Base-by-base conservation (phyloP, 345 rosid genomes). In the Pistacia integerrima region DNA sequence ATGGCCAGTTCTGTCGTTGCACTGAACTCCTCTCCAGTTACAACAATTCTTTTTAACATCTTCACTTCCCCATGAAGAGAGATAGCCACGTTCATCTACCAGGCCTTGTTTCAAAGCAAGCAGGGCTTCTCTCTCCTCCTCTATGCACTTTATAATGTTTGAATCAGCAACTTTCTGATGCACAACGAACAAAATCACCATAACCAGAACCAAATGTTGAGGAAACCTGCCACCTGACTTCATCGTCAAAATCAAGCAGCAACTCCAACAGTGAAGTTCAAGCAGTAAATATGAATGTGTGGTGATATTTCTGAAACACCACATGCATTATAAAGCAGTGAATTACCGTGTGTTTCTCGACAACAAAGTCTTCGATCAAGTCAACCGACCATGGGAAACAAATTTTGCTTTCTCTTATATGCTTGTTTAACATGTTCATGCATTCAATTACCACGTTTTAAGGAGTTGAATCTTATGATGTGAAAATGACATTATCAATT, bases 21-120 rank as follows among this genome's bases (percentile, higher is more conserved):
- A 80, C 5, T 3, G 49, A 25, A 80, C 68, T 11, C 83, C 78
- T 30, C 12, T 67, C 80, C 83, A 80, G 28, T 63, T 72, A 68
- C 80, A 72, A 13, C 80, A 76, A 28, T 80, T 77, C 59, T 67
- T n/a, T 64, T 38, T 38, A 3, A 35, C 51, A 36, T 38, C 17
- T 13, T 48, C 46, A 7, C 20, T 17, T 11, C 38, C 49, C 63
- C 74, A 70, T 0, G 63, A 70, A 35, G 48, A 70, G 10, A 67
- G 35, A 46, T 3, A 1, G 56, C 10, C 70, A 11, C 1, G 1
- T 46, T 46, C 70, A 41, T 65, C 69, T 11, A 38, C 52, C 33
- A 65, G 13, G 25, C 69, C 7, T 3, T n/a, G 30, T 65, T 65
- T 65, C 28, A 65, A 41, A 41, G 4, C 7, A 3, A 41, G 52